phyloP scores from a whole-genome alignment of 495 filamentous ascomycete species.

The Trichoderma parareesei region DNA sequence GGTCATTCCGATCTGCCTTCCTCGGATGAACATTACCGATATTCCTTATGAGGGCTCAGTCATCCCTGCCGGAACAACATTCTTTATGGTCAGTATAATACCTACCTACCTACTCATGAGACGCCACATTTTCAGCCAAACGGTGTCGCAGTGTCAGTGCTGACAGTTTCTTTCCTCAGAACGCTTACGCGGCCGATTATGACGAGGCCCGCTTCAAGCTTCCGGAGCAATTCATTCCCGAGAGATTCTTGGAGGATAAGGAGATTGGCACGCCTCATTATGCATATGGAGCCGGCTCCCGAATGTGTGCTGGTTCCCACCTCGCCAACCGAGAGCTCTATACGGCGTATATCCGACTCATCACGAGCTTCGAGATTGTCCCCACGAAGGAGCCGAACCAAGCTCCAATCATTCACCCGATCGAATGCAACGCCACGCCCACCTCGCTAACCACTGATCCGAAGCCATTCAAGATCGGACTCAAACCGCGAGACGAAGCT shows the following conservation, averaged over 20 bases:
- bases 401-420: conserved; percentile 47
- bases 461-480: conserved; percentile 57
- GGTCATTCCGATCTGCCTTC: conserved; percentile 66
- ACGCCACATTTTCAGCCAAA: conserved; percentile 6
- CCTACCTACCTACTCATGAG: not conserved
- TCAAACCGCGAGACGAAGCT: conserved; percentile 38
- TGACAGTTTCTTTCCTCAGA: conserved; percentile 26
- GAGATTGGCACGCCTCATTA: conserved; percentile 62
- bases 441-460: conserved; percentile 64
- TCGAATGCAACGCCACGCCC: conserved; percentile 55
- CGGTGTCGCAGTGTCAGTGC: not conserved
- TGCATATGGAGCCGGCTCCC: conserved; percentile 60
- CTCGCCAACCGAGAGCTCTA: conserved; percentile 61
- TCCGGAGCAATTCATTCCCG: conserved; percentile 49
- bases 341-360: conserved; percentile 59
- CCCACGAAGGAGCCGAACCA: conserved; percentile 30
- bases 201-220: conserved; percentile 57
- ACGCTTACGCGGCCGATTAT: conserved; percentile 63
- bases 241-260: conserved; percentile 53
- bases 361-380: conserved; percentile 49
- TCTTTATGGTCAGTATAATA: conserved; percentile 49
- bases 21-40: conserved; percentile 55
- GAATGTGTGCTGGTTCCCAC: conserved; percentile 67
- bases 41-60: conserved; percentile 50
- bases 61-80: conserved; percentile 57